Evolutionary conservation across 495 filamentous ascomycete genomes (phyloP).

Genomic region (Clavariopsis aquatica): DNA sequence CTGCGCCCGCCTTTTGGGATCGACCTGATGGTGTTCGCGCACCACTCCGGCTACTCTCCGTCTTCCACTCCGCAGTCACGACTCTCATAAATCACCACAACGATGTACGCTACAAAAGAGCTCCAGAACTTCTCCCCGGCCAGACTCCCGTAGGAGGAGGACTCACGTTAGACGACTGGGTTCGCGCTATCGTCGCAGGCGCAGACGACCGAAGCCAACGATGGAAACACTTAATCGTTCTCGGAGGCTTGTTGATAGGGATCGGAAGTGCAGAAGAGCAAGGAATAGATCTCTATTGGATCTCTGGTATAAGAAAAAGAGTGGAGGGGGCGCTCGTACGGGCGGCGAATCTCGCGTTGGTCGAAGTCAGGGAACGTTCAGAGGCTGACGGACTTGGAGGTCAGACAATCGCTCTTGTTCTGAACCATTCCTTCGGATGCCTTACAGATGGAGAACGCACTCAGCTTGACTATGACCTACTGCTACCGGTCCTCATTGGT

Average conservation of each 20-base stretch:
- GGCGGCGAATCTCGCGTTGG: conserved; percentile 75
- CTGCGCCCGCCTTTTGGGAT: conserved; percentile 84
- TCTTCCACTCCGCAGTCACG: conserved; percentile 79
- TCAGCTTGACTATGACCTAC: conserved; percentile 68
- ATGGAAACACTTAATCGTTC: conserved; percentile 84
- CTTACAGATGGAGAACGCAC: conserved; percentile 61
- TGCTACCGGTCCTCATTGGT: conserved; percentile 70
- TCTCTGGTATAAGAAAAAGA: conserved; percentile 58
- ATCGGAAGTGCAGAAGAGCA: conserved; percentile 67
- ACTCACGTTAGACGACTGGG: conserved; percentile 68
- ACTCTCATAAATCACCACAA: conserved; percentile 49
- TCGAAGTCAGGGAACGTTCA: conserved; percentile 47
- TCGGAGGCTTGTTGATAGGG: conserved; percentile 80
- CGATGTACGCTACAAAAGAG: conserved; percentile 42
- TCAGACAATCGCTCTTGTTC: conserved; percentile 65
- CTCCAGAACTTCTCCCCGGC: conserved; percentile 46
- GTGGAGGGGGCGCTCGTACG: conserved; percentile 76
- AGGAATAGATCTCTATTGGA: conserved; percentile 35
- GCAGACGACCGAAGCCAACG: conserved; percentile 79
- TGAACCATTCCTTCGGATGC: conserved; percentile 77
- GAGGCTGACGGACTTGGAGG: conserved; percentile 57
- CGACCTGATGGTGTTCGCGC: conserved; percentile 69
- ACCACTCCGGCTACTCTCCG: conserved; percentile 74
- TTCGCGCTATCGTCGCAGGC: conserved; percentile 77
- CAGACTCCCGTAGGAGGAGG: conserved; percentile 42